Evolutionary conservation across 768 basidiomycete species (phyloP).

Genomic region (Russula abietina): DNA sequence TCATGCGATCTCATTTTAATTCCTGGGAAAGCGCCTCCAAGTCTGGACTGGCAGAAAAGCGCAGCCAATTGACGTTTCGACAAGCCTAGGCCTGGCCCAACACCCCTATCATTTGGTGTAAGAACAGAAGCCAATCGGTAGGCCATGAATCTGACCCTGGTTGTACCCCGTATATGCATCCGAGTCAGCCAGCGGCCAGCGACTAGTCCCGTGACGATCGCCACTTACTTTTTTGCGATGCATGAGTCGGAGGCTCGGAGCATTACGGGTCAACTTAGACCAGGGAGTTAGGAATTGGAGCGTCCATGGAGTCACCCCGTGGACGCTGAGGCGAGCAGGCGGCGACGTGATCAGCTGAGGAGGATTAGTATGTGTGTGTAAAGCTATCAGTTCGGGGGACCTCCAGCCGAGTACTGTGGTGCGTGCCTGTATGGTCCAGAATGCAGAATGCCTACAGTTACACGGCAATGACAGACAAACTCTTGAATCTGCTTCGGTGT

Average conservation of each 20-base stretch:
- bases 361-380: background rate
- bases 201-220: background rate
- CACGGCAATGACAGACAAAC: slow-evolving; percentile 19
- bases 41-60: background rate
- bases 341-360: background rate
- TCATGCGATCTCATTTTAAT: slow-evolving; percentile 1
- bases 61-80: background rate
- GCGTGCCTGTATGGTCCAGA: slow-evolving; percentile 8
- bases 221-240: background rate
- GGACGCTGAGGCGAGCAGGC: background rate
- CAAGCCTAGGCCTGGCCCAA: slow-evolving; percentile 6
- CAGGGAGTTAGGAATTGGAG: too few species aligned
- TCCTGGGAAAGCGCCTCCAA: slow-evolving; percentile 3
- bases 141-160: slow-evolving; percentile 1
- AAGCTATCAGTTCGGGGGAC: background rate
- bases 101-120: slow-evolving; percentile 9
- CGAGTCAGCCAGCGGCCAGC: background rate
- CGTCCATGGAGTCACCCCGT: background rate
- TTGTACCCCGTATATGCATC: background rate
- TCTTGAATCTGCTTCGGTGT: slow-evolving; percentile 18
- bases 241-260: too few species aligned
- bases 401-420: background rate
- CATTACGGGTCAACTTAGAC: background rate
- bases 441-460: slow-evolving; percentile 1
- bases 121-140: slow-evolving; percentile 20